Conservation (phyloP, 2,329 filamentous ascomycete species). For the Pseudocercospora crystallina region DNA sequence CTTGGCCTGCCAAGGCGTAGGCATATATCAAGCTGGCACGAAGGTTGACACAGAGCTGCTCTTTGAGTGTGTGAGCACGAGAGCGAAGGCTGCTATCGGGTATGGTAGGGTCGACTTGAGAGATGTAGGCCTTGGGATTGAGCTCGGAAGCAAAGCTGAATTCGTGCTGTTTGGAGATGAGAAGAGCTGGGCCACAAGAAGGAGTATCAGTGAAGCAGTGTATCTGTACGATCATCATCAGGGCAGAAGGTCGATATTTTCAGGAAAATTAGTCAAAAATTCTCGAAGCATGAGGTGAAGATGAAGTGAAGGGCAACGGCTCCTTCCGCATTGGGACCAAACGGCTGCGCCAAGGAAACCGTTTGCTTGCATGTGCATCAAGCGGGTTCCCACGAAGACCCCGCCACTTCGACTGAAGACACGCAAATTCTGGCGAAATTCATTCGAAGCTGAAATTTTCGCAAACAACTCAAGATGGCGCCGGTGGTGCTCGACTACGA, state of each 20-base stretch:
- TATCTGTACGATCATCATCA: slow-evolving; percentile 43
- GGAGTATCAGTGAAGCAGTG: slow-evolving; percentile 45
- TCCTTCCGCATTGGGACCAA: not conserved
- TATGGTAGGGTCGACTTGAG: slow-evolving; percentile 17
- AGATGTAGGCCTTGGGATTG: slow-evolving; percentile 32
- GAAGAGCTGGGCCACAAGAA: slow-evolving; percentile 42
- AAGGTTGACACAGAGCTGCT: slow-evolving; percentile 58
- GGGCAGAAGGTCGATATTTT: slow-evolving; percentile 16
- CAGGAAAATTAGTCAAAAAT: slow-evolving; percentile 10
- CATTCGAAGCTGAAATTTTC: not conserved
- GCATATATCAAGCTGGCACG: slow-evolving; percentile 67
- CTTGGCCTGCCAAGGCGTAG: slow-evolving; percentile 63
- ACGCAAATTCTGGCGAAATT: not conserved
- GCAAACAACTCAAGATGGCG: slow-evolving; percentile 6
- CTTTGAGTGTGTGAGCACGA: slow-evolving; percentile 48
- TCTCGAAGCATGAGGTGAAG: not conserved
- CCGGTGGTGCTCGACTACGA: slow-evolving; percentile 21
- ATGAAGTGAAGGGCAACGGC: not conserved
- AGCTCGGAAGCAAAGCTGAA: slow-evolving; percentile 41
- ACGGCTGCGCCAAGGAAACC: slow-evolving; percentile 16
- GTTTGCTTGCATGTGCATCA: slow-evolving; percentile 16
- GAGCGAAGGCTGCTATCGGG: slow-evolving; percentile 35
- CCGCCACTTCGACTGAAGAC: not conserved
- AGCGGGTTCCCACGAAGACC: slow-evolving; percentile 3
- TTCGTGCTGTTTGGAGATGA: slow-evolving; percentile 43